Base-by-base conservation (phyloP, 2,329 filamentous ascomycete species). In the Fusarium sp. region DNA sequence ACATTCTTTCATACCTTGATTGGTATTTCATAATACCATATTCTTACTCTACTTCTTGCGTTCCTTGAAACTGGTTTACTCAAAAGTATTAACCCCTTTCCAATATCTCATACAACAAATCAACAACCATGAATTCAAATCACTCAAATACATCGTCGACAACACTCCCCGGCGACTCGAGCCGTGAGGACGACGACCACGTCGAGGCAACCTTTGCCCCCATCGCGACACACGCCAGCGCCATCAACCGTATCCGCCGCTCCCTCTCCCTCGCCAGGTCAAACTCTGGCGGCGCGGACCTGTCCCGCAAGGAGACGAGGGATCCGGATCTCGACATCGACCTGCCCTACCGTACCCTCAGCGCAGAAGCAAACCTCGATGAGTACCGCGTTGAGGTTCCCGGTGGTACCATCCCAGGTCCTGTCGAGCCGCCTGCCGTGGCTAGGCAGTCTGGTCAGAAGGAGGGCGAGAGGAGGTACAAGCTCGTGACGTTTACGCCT, bases 361-460 rank as follows among this genome's bases (percentile, higher is more conserved):
- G 85, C 70, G 85, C 86, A 63, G 82, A 84, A 42, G 91, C 91
- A 70, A 90, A 92, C 79, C 84, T 95, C 65, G 86, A 88, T 36
- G 93, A 95, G 82, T 95, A 92, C 81, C 90, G 87, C 2, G 83
- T 86, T 66, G 92, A 94, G 80, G 91, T 89, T 2, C 81, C 84
- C 6, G 79, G 82, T 0, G 93, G 93, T n/a, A 85, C 89, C 63
- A 93, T 94, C 73, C 85, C 90, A 27, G 85, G 84, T 1, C 84
- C 83, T 0, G 52, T 74, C 6, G 78, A 75, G 52, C 75, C 79
- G n/a, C 72, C 77, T 22, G 67, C 73, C 38, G 76, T 79, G 14
- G 76, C 77, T 5, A 70, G 74, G 50, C 71, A 50, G 63, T 74
- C 66, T 4, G 66, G 68, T 14, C 71, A 77, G 57, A 57, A 60